Base-by-base conservation (phyloP, 805 yeast species). In the Dipodascus albidus region DNA sequence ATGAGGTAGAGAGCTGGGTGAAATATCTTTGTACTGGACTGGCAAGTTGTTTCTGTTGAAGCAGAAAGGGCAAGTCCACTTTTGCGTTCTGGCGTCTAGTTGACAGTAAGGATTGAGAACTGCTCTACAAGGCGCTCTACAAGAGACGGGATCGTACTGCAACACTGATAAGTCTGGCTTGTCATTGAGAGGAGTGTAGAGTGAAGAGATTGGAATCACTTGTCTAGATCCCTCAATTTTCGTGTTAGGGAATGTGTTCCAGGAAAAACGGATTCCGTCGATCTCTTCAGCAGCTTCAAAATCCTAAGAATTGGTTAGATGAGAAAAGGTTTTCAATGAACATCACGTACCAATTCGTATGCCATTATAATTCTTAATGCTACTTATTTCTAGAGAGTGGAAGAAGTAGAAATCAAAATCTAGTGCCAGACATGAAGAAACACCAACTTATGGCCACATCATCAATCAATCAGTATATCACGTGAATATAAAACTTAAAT, bases 121-220 rank as follows among this genome's bases (percentile, higher is more conserved):
- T 3, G 90, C 83, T 59, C 87, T 82, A 76, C 99, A 93, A 55
- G 81, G 80, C 23, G 82, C 78, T 53, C 89, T 77, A 72, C 97
- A 90, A 47, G 80, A 70, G 51, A 82, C 81, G 11, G 97, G 97
- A 67, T 90, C 96, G 69, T 89, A 88, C 62, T 79, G 79, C 54
- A 91, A 88, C 52, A 86, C 71, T 17, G 87, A 83, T 57, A 88
- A 73, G 58, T 83, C 89, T 55, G 83, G 85, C 59, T 86, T 79
- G 54, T 80, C 80, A 63, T 87, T 81, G 61, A 93, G 77, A 6
- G 99, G 99, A n/a, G 97, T 90, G 74, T 89, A 93, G 57, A 93
- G 72, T 53, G 96, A 84, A 47, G 97, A 96, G 38, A 93, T 83
- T 11, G 99, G 99, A 31, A 93, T 90, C 19, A 91, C 95, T 64